A percentile compares a stretch with the other conserved stretches of the same genome.
These are phyloP conservation scores for Singerocomus rubriflavus DNA, from an alignment of 1,284 basidiomycete genomes.

Conservation along the genomic window DNA sequence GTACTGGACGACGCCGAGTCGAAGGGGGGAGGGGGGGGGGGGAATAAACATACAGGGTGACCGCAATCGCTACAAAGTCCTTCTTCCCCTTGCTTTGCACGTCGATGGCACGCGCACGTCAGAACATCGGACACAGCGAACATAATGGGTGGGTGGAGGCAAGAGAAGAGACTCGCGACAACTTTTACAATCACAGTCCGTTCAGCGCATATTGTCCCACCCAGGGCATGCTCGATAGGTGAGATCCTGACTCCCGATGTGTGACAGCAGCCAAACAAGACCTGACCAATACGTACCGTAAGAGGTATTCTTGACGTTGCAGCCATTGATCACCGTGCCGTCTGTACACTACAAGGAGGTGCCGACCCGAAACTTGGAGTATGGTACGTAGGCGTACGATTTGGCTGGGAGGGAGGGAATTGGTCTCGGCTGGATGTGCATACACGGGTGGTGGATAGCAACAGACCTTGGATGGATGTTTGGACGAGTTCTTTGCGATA, in stretches of 20 bases:
- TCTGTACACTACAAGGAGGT: slow-evolving; percentile 73
- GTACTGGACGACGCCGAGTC: too few species aligned
- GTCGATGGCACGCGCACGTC: too few species aligned
- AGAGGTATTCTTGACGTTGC: slow-evolving; percentile 90
- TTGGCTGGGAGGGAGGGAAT: slow-evolving; percentile 43
- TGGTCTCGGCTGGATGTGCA: too few species aligned
- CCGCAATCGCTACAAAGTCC: slow-evolving; percentile 69
- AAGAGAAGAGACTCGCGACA: slow-evolving; percentile 52
- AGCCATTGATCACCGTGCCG: slow-evolving; percentile 75
- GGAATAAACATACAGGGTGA: slow-evolving; percentile 53
- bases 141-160: too few species aligned
- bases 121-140: too few species aligned
- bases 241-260: too few species aligned
- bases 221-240: slow-evolving; percentile 33
- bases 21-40: too few species aligned
- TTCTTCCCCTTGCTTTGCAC: slow-evolving; percentile 76
- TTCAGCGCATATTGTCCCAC: slow-evolving; percentile 84
- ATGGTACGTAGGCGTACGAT: slow-evolving; percentile 62
- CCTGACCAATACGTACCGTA: slow-evolving; percentile 54
- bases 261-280: background rate
- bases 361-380: slow-evolving; percentile 89
- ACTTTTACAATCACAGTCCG: slow-evolving; percentile 86
- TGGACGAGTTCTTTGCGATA: slow-evolving; percentile 18
- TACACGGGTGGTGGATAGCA: too few species aligned
- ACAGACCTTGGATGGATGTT: slow-evolving; percentile 20